Evolutionary conservation across 306 rosid genomes (phyloP).

Genomic region (Rosa multiflora): DNA sequence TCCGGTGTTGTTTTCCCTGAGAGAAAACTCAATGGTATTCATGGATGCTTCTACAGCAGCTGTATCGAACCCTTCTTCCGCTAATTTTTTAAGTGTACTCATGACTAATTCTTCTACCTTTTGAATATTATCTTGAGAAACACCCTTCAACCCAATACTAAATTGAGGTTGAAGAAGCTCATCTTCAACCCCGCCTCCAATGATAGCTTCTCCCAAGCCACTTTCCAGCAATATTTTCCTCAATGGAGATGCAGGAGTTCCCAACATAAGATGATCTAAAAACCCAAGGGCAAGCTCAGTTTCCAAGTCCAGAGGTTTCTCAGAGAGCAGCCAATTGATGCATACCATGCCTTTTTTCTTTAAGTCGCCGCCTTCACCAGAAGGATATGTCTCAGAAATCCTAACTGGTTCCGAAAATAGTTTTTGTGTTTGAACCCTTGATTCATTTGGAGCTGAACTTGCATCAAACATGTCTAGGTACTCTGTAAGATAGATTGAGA

Average conservation of each 20-base stretch:
- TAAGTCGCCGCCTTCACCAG: conserved; percentile 78
- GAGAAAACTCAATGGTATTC: conserved; percentile 99
- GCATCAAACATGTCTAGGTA: conserved; percentile 80
- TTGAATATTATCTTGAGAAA: conserved; percentile 68
- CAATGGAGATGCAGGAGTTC: conserved; percentile 97
- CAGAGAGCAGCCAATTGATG: conserved; percentile 94
- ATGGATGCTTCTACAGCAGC: conserved; percentile 96
- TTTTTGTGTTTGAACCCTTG: conserved; percentile 65
- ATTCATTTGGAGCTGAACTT: conserved; percentile 73
- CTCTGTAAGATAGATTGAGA: conserved; percentile 44
- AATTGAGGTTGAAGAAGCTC: conserved; percentile 98
- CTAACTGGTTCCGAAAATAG: conserved; percentile 79
- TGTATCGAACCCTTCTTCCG: conserved; percentile 83
- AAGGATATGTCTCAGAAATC: conserved; percentile 88
- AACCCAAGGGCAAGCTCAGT: conserved; percentile 75
- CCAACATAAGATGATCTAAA: conserved; percentile 94
- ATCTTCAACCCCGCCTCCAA: conserved; percentile 97
- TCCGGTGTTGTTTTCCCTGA: conserved; percentile 96
- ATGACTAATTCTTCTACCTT: conserved; percentile 78
- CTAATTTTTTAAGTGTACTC: conserved; percentile 64
- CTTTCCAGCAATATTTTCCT: conserved; percentile 92
- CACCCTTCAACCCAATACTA: conserved; percentile 92
- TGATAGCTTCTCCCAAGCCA: conserved; percentile 94
- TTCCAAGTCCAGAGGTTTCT: conserved; percentile 86
- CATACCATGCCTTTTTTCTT: conserved; percentile 89